Conservation (phyloP, 768 basidiomycete species). For the Erythrobasidium yunnanense region DNA sequence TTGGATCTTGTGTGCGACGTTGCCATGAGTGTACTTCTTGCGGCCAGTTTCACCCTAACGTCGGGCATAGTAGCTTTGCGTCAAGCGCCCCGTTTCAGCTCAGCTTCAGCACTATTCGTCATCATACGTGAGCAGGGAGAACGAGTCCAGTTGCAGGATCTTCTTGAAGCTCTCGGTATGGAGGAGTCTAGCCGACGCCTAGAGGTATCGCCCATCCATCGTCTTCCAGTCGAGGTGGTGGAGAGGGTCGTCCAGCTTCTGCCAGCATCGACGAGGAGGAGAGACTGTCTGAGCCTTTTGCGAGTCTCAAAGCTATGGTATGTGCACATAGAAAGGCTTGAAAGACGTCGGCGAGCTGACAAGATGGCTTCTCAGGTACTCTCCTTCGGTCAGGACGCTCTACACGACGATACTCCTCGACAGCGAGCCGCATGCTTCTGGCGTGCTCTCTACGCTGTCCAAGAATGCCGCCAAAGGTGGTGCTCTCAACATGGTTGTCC, state of each 20-base stretch:
- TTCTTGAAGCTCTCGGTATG: too few relatives aligned
- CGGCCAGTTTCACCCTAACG: too few relatives aligned
- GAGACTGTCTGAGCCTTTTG: conserved; percentile 8
- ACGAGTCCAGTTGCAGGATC: too few relatives aligned
- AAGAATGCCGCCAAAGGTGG: not conserved
- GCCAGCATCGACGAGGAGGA: not conserved
- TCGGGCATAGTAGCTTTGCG: too few relatives aligned
- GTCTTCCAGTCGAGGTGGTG: conserved; percentile 4
- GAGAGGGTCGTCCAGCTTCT: conserved; percentile 11
- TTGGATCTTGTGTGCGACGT: too few relatives aligned
- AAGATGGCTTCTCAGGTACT: not conserved
- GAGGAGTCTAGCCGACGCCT: too few relatives aligned
- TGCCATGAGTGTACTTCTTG: too few relatives aligned
- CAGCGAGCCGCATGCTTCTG: conserved; percentile 7
- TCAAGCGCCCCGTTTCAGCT: too few relatives aligned
- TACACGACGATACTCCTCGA: conserved; percentile 6
- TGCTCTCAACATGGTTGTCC: not conserved
- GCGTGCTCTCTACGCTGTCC: not conserved
- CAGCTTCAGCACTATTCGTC: too few relatives aligned
- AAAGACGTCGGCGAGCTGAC: not conserved
- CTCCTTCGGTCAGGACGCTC: conserved; percentile 5
- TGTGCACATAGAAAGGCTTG: not conserved
- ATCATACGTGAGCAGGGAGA: too few relatives aligned
- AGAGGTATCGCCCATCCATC: not conserved
- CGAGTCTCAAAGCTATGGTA: conserved; percentile 16